Percentiles rank a stretch among this genome's conserved stretches.
Conservation (phyloP, 192 early-diverging fungal species). For the Coemansia sp. region DNA sequence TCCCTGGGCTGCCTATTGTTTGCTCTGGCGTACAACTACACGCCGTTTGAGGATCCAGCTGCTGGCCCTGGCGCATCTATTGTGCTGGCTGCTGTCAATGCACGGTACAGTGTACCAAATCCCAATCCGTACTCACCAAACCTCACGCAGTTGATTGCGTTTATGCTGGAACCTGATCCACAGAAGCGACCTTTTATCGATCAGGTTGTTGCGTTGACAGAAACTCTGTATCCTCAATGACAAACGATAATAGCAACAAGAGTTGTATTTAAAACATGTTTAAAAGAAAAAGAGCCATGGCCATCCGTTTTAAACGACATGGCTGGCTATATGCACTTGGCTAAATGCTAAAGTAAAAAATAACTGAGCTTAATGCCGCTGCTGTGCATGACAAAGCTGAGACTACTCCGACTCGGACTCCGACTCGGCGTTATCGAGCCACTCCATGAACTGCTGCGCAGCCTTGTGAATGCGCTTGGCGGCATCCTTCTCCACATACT, state of each 20-base stretch:
- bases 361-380: not conserved
- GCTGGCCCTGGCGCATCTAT: constrained; percentile 70
- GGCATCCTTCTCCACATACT: constrained; percentile 81
- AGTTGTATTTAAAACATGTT: not conserved
- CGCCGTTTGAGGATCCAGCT: constrained; percentile 69
- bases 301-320: too few species aligned
- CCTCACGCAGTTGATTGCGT: constrained; percentile 57
- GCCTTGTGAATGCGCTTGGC: constrained; percentile 80
- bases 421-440: constrained; percentile 87
- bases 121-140: constrained; percentile 56
- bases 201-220: constrained; percentile 49
- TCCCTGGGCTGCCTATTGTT: constrained; percentile 71
- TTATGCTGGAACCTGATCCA: constrained; percentile 65
- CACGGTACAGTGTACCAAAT: constrained; percentile 57
- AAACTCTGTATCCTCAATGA: constrained; percentile 20
- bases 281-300: not conserved
- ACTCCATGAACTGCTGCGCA: constrained; percentile 85
- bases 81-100: constrained; percentile 70
- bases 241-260: not conserved
- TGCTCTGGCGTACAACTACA: constrained; percentile 67
- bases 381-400: not conserved
- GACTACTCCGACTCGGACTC: constrained; percentile 60
- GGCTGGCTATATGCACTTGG: too few species aligned
- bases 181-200: constrained; percentile 60
- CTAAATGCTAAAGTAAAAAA: constrained; percentile 12